Percentiles rank a stretch among this genome's conserved stretches.
Conservation (phyloP, 1,284 basidiomycete species). For the Coniophora puteana region DNA sequence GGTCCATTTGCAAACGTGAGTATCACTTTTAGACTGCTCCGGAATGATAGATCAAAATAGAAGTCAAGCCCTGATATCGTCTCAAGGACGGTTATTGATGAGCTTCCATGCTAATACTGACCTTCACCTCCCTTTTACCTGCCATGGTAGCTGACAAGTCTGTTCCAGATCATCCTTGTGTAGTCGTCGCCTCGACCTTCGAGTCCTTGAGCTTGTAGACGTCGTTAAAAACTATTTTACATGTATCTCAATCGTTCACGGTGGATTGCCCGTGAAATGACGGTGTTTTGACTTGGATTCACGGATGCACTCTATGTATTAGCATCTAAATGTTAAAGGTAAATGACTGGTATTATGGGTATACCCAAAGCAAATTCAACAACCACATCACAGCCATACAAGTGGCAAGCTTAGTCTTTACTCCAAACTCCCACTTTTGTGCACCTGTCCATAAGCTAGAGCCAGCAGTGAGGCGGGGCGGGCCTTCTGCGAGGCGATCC, state of each 20-base stretch:
- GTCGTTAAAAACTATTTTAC: too few species aligned
- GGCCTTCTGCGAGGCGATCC: constrained; percentile 46
- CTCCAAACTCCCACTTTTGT: constrained; percentile 26
- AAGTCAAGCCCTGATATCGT: constrained; percentile 85
- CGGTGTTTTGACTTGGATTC: too few species aligned
- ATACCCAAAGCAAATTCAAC: constrained; percentile 52
- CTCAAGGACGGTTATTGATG: constrained; percentile 69
- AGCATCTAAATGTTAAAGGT: too few species aligned
- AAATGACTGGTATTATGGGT: constrained; percentile 22
- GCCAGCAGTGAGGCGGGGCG: constrained; percentile 22
- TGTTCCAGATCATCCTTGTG: too few species aligned
- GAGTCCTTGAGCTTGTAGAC: too few species aligned
- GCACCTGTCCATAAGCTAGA: constrained; percentile 30
- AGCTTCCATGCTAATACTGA: constrained; percentile 87
- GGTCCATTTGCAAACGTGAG: constrained; percentile 45
- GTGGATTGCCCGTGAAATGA: too few species aligned
- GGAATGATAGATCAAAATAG: constrained; percentile 69
- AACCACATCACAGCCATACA: constrained; percentile 48
- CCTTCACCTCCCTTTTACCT: constrained; percentile 12
- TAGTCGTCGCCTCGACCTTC: too few species aligned
- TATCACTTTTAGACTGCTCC: constrained; percentile 16
- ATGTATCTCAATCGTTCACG: too few species aligned
- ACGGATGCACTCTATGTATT: too few species aligned
- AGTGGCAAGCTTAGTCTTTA: constrained; percentile 33
- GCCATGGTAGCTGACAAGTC: constrained; percentile 5